A percentile compares a stretch with the other conserved stretches of the same genome.
Conservation (phyloP, 768 basidiomycete genomes). For the Asterophora lycoperdoides region DNA sequence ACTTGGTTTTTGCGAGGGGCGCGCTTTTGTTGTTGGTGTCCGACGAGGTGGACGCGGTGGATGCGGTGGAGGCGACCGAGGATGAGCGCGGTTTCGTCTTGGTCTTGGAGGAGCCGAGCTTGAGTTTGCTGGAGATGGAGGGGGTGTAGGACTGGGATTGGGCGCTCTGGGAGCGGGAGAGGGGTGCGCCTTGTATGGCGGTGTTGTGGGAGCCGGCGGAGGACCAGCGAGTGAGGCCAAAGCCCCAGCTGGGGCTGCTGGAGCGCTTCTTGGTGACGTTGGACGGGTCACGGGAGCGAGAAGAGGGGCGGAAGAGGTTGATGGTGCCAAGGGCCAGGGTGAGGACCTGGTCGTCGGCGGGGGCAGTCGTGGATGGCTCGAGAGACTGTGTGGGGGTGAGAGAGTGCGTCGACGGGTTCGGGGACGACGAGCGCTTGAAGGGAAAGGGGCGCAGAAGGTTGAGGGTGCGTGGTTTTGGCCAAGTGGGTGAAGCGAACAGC, state of each 20-base stretch:
- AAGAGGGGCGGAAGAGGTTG: conserved; percentile 36
- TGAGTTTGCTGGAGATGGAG: conserved; percentile 15
- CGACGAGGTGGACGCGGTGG: neutral
- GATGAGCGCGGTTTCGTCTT: neutral
- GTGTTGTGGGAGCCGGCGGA: conserved; percentile 17
- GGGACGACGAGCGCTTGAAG: conserved; percentile 19
- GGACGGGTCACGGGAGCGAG: conserved; percentile 19
- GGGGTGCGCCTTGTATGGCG: conserved; percentile 22
- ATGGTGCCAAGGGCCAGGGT: conserved; percentile 35
- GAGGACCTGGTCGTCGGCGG: conserved; percentile 15
- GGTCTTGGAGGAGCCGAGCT: conserved; percentile 10
- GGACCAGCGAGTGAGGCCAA: conserved; percentile 26
- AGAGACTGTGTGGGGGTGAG: conserved; percentile 38
- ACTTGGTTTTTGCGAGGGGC: neutral
- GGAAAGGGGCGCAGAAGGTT: conserved; percentile 17
- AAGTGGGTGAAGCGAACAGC: conserved; percentile 20
- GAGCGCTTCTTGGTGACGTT: conserved; percentile 22
- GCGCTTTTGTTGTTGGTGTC: neutral
- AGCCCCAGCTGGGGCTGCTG: conserved; percentile 4
- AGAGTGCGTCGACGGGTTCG: conserved; percentile 26
- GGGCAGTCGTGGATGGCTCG: conserved; percentile 23
- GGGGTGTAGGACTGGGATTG: conserved; percentile 27
- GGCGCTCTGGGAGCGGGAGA: conserved; percentile 31
- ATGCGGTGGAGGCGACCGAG: neutral
- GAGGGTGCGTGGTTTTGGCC: conserved; percentile 23